These are phyloP conservation scores for Lathyrus tuberosus DNA, from an alignment of 306 rosid genomes.

Conservation along the genomic window DNA sequence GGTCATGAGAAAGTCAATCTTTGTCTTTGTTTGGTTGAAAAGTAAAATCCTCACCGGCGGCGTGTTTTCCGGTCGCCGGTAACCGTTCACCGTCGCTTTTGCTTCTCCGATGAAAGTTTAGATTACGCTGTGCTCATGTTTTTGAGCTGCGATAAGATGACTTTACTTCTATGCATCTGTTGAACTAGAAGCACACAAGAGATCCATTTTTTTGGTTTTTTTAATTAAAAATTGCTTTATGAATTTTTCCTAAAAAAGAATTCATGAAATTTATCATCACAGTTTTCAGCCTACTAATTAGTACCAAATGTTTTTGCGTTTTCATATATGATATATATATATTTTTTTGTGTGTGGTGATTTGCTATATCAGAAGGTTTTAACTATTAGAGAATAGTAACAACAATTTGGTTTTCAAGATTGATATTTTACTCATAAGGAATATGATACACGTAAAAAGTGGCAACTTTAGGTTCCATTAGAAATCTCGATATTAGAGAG, in stretches of 20 bases:
- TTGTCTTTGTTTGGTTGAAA: too few relatives aligned
- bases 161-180: neutral
- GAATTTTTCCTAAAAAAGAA: neutral
- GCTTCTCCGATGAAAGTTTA: neutral
- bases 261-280: conserved; percentile 12
- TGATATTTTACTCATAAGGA: neutral
- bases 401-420: neutral
- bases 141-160: neutral
- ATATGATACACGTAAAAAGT: neutral
- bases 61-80: conserved; percentile 14
- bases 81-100: neutral
- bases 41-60: conserved; percentile 1
- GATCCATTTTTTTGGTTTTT: neutral
- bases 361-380: conserved; percentile 7
- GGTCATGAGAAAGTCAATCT: too few relatives aligned
- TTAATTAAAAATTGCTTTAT: neutral
- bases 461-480: neutral
- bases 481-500: neutral
- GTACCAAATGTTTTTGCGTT: neutral
- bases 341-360: neutral
- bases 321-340: too few relatives aligned
- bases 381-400: neutral
- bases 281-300: neutral
- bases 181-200: neutral
- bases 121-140: neutral